Evolutionary conservation across 1,284 basidiomycete genomes (phyloP), one percentile per base, ranked within the genome.

Genomic region (Tylopilus microsporus): DNA sequence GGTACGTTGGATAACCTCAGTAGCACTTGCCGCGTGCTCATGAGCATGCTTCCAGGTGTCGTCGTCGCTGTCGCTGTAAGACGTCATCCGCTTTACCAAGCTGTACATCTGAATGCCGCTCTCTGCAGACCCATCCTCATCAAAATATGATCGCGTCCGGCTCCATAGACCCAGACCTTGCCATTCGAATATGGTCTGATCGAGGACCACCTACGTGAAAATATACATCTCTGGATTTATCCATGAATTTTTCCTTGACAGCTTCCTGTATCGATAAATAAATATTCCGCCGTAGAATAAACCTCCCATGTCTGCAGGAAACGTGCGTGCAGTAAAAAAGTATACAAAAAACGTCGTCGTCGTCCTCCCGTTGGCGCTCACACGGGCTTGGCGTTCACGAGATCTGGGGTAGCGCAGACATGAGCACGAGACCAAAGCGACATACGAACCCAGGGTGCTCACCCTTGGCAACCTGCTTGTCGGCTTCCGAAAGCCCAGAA

Each of bases 61-160:
- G 88, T 91, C 1, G 85, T 92, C 2, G 84, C 88, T 5, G 83
- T 92, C 45, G 82, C 87, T 41, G 89, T 91, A 61, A 61, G 76
- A 70, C 13, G 32, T 55, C 56, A 36, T 47, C 25, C 25, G 25
- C 25, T 16, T 30, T 30, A 19, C 8, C 25, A 30, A 7, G 16
- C 15, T 32, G 15, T 30, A 16, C 39, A 42, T 56, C 52, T 42
- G 39, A 58, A 58, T 21, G 52, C 58, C 52, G 16, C 19, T 50
- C 48, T 56, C 25, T 49, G 11, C 64, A 92, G 89, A 91, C 89
- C 9, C 90, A 92, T 74, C 89, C 91, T 12, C 79, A 78, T 19
- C 84, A 89, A 72, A 89, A 91, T 64, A 91, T 89, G 77, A 89
- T 94, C 57, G 92, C 89, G 2, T 90, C 90, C 12, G 91, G 86